phyloP scores from a whole-genome alignment of 768 basidiomycete species.

The Termitomyces sp. region DNA sequence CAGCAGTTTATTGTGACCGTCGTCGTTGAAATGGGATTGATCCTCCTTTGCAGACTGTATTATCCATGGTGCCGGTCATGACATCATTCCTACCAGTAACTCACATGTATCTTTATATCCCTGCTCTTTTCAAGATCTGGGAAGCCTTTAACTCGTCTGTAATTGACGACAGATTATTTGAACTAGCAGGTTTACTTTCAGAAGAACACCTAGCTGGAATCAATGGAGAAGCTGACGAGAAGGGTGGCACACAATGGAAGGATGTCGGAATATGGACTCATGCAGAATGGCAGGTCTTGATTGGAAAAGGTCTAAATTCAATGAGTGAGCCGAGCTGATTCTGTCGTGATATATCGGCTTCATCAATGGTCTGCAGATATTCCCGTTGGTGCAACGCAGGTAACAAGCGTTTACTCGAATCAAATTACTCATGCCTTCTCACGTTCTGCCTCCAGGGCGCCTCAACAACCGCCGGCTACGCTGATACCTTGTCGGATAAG shows the following conservation, averaged over 20 bases:
- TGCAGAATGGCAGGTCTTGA: constrained; percentile 75
- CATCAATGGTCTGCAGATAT: constrained; percentile 40
- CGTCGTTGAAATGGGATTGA: neutral
- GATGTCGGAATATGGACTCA: constrained; percentile 89
- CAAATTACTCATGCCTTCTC: neutral
- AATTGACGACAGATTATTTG: constrained; percentile 70
- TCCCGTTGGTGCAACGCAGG: constrained; percentile 65
- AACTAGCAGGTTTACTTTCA: constrained; percentile 61
- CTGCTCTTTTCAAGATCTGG: constrained; percentile 70
- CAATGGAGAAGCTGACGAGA: constrained; percentile 43
- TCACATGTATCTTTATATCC: constrained; percentile 61
- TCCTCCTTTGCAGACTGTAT: constrained; percentile 39
- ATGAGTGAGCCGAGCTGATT: constrained; percentile 49
- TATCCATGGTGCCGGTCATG: constrained; percentile 70
- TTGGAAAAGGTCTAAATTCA: constrained; percentile 76
- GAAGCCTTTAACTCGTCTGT: constrained; percentile 71
- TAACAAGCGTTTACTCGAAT: constrained; percentile 21
- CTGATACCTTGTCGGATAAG: constrained; percentile 55
- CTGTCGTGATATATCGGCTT: neutral
- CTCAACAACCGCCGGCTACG: constrained; percentile 61
- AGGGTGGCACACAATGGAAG: constrained; percentile 60
- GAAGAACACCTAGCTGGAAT: constrained; percentile 65
- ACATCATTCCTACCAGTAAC: constrained; percentile 73
- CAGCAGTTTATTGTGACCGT: constrained; percentile 17
- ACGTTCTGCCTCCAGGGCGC: constrained; percentile 40